These are phyloP conservation scores for Cladosporium austrohemisphaericum DNA, from an alignment of 2,329 filamentous ascomycete species.

Conservation along the genomic window DNA sequence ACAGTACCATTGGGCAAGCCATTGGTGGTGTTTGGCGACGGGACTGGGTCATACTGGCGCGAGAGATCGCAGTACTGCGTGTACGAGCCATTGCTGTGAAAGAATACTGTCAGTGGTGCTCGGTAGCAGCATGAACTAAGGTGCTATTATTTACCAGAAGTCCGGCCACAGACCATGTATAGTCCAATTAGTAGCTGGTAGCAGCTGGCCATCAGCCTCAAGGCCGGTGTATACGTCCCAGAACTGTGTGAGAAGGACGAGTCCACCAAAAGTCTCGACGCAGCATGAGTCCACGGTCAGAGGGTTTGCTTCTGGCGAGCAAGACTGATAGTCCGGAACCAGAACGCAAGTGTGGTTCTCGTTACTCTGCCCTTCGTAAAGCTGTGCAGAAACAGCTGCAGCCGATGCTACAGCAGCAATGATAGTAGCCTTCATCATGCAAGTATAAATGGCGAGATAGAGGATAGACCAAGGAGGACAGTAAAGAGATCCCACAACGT, in stretches of 20 bases:
- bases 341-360: conserved; percentile 57
- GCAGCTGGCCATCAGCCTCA: conserved; percentile 55
- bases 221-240: conserved; percentile 63
- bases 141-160: conserved; percentile 34
- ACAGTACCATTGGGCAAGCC: conserved; percentile 48
- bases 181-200: conserved; percentile 56
- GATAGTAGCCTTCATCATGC: conserved; percentile 21
- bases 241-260: conserved; percentile 60
- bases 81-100: conserved; percentile 50
- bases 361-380: conserved; percentile 45
- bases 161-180: conserved; percentile 60
- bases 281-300: conserved; percentile 57
- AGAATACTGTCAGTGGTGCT: no score
- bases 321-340: conserved; percentile 41
- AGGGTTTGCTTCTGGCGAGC: conserved; percentile 44
- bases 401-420: conserved; percentile 18
- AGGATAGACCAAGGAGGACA: neutral
- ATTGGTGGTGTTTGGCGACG: conserved; percentile 60
- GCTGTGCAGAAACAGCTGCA: conserved; percentile 31
- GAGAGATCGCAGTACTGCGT: conserved; percentile 65
- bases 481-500: neutral
- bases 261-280: conserved; percentile 61
- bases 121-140: no score
- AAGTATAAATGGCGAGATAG: neutral
- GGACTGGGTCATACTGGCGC: conserved; percentile 60